Conservation (phyloP, 2,329 filamentous ascomycete genomes). For the Davidsoniella eucalypti region DNA sequence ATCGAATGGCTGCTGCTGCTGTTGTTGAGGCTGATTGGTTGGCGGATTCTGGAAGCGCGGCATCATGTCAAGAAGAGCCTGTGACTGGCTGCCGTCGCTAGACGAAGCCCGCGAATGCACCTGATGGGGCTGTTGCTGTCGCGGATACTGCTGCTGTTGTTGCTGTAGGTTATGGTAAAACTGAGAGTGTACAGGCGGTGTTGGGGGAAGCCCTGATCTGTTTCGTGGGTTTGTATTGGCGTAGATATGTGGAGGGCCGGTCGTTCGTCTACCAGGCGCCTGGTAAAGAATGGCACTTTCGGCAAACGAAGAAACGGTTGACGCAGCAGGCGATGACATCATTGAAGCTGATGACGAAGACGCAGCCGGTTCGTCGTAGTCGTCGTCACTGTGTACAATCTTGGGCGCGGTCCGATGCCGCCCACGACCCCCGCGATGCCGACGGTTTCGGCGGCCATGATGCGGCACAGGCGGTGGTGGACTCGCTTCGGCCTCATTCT, state of each 20-base stretch:
- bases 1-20: neutral
- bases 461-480: neutral
- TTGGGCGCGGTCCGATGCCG: neutral
- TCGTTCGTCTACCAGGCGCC: no score
- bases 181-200: neutral
- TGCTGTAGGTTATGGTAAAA: neutral
- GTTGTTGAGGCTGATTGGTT: neutral
- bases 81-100: neutral
- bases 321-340: constrained; percentile 1
- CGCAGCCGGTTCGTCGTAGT: constrained; percentile 1
- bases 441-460: neutral
- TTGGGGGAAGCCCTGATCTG: neutral
- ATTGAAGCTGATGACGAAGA: constrained; percentile 7
- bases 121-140: neutral
- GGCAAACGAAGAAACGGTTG: neutral
- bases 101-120: no score
- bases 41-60: neutral
- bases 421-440: neutral
- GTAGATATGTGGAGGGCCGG: no score
- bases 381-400: constrained; percentile 1
- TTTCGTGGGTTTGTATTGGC: neutral
- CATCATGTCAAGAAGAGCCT: neutral
- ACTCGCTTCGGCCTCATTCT: neutral
- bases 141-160: neutral
- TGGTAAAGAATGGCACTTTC: no score